Conservation (phyloP, 371 early-diverging fungal species). For the Capniomyces stellatus region DNA sequence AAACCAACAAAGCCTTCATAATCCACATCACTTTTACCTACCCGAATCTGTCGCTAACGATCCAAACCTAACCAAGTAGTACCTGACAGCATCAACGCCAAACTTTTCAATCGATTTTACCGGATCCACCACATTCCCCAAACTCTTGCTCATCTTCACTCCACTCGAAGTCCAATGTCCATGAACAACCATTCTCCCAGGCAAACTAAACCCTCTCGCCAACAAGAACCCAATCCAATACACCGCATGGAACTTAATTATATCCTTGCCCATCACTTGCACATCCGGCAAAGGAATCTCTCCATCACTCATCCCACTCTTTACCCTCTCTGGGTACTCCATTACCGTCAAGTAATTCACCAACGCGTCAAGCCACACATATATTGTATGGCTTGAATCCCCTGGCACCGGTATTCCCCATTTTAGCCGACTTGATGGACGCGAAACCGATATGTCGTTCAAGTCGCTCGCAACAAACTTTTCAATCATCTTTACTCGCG, state of each 20-base stretch:
- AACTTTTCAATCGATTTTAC: conserved; percentile 41
- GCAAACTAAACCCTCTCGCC: conserved; percentile 63
- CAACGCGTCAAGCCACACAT: conserved; percentile 95
- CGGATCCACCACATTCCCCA: conserved; percentile 83
- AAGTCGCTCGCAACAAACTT: conserved; percentile 14
- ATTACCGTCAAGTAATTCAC: conserved; percentile 83
- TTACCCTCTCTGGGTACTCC: conserved; percentile 44
- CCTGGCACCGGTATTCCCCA: conserved; percentile 92
- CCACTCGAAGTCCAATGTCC: conserved; percentile 82
- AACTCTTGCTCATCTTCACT: conserved; percentile 85
- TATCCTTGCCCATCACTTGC: conserved; percentile 90
- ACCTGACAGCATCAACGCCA: conserved; percentile 79
- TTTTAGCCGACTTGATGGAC: conserved; percentile 49
- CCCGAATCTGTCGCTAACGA: too few species aligned
- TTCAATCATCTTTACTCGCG: conserved; percentile 16
- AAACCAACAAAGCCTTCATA: conserved; percentile 8
- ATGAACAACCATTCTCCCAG: conserved; percentile 66
- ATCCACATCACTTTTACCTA: too few species aligned
- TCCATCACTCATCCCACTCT: background rate
- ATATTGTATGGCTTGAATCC: conserved; percentile 75
- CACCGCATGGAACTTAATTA: conserved; percentile 86
- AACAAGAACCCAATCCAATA: conserved; percentile 92
- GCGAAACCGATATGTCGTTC: conserved; percentile 69
- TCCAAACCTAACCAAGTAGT: conserved; percentile 76
- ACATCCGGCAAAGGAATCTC: conserved; percentile 52